These are phyloP conservation scores for Amylocystis lapponica DNA, from an alignment of 768 basidiomycete genomes.

Conservation along the genomic window DNA sequence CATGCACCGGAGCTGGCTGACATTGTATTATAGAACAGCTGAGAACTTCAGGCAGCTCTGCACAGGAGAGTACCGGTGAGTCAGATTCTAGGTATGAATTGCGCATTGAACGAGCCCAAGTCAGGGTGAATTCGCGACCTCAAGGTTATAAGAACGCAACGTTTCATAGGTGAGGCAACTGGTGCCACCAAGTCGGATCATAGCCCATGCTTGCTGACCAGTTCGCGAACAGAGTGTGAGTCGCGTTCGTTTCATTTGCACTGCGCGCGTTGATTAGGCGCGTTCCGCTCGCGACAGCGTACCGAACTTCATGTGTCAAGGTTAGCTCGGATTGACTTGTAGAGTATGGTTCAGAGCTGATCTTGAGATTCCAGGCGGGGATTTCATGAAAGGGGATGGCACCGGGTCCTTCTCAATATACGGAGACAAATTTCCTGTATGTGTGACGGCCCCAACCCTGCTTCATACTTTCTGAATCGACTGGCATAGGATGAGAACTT, in stretches of 20 bases:
- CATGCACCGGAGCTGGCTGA: too few species aligned
- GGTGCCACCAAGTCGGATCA: too few species aligned
- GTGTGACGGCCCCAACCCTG: conserved; percentile 20
- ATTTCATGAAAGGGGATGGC: conserved; percentile 92
- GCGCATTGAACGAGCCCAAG: neutral
- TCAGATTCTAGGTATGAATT: neutral
- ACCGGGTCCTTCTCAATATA: conserved; percentile 97
- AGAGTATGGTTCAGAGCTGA: neutral
- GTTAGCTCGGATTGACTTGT: conserved; percentile 27
- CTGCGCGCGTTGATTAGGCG: conserved; percentile 4
- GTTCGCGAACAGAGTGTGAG: conserved; percentile 58
- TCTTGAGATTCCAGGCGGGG: conserved; percentile 56
- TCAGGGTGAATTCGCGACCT: conserved; percentile 74
- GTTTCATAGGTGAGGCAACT: conserved; percentile 71
- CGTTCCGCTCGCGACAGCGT: conserved; percentile 41
- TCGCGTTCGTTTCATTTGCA: neutral
- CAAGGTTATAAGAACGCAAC: conserved; percentile 90
- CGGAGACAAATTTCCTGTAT: conserved; percentile 86
- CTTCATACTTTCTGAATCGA: neutral
- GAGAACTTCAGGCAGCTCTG: conserved; percentile 98
- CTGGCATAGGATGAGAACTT: conserved; percentile 91
- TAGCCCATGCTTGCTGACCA: conserved; percentile 20
- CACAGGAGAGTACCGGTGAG: conserved; percentile 90
- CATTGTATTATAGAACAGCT: conserved; percentile 79
- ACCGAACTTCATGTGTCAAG: conserved; percentile 96